Evolutionary conservation across 2,329 filamentous ascomycete species (phyloP), one percentile per base, ranked within the genome.

Genomic region (Epichloe gansuensis): DNA sequence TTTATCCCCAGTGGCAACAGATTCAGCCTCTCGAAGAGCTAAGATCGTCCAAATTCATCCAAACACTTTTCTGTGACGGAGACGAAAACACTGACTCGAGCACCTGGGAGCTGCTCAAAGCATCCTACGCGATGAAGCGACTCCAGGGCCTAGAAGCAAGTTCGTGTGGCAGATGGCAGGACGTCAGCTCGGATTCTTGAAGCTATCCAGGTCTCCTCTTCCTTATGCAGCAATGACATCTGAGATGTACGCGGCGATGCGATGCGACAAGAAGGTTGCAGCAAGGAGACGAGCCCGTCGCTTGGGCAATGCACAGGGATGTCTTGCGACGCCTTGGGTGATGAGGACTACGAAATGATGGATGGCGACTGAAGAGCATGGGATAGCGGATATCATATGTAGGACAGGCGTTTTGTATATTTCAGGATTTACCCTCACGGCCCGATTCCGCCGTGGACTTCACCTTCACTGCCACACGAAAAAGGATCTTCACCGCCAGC

Each of bases 121-220:
- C 77, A 0, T 78, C 76, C 1, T 65, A 65, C 3, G 63, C 69
- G 3, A 80, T 77, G 60, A 70, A 69, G 43, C 42, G 65, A n/a
- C 38, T 66, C 70, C 56, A 49, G 54, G 0, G 37, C 3, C 15
- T 53, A 4, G 0, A 54, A 49, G 0, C 53, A 62, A 43, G 0
- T 73, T 80, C 50, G 60, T 67, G 1, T 81, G 75, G 75, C 62
- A 62, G 11, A 68, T 80, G 55, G 72, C 72, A 0, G 77, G 77
- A 0, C 65, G 62, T 1, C 76, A 80, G 59, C 66, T 80, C 2
- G 71, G 68, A 7, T 62, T 62, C 37, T 66, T 81, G 54, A 81
- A 81, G 58, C 67, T 69, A 9, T 62, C 56, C 48, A 58, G 54
- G 45, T 54, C 34, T 25, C 39, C 47, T 0, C 53, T 9, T 15